These are phyloP conservation scores for Manihot esculenta DNA, from an alignment of 441 rosid species.

Conservation along the genomic window DNA sequence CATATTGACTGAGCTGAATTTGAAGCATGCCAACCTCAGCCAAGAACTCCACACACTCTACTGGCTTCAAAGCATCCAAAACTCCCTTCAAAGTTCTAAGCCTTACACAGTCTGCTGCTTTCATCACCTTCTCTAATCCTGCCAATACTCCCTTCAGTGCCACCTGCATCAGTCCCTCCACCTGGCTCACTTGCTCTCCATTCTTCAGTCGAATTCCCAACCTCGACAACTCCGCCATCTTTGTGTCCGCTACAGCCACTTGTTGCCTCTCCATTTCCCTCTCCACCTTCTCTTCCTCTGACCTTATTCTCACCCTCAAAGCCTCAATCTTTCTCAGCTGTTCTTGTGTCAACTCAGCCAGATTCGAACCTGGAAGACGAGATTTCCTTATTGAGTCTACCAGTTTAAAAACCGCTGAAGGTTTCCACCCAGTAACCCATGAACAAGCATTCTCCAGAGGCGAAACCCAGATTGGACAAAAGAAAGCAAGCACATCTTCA, in stretches of 20 bases:
- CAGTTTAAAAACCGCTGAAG: slow-evolving; percentile 50
- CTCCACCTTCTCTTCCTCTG: slow-evolving; percentile 71
- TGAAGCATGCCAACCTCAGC: slow-evolving; percentile 49
- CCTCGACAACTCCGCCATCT: slow-evolving; percentile 60
- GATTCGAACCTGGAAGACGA: slow-evolving; percentile 15
- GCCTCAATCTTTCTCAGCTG: slow-evolving; percentile 53
- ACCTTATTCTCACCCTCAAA: slow-evolving; percentile 50
- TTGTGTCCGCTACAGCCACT: slow-evolving; percentile 60
- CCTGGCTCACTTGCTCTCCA: slow-evolving; percentile 19
- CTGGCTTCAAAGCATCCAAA: slow-evolving; percentile 56
- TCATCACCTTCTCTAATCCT: slow-evolving; percentile 67
- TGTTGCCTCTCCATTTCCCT: slow-evolving; percentile 88
- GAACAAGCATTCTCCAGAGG: slow-evolving; percentile 58
- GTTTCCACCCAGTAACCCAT: slow-evolving; percentile 89
- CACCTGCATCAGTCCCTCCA: slow-evolving; percentile 40
- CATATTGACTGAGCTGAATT: slow-evolving; percentile 53
- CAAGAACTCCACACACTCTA: slow-evolving; percentile 58
- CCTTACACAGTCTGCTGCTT: slow-evolving; percentile 76
- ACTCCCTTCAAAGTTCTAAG: slow-evolving; percentile 73
- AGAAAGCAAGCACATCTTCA: slow-evolving; percentile 65
- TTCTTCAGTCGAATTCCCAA: slow-evolving; percentile 26
- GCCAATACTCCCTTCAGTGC: slow-evolving; percentile 41
- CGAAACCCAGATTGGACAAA: slow-evolving; percentile 54
- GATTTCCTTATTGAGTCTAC: slow-evolving; percentile 41
- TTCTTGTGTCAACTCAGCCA: slow-evolving; percentile 41